Base-by-base conservation (phyloP, 139 green algal species). In the Chlorella sp. region DNA sequence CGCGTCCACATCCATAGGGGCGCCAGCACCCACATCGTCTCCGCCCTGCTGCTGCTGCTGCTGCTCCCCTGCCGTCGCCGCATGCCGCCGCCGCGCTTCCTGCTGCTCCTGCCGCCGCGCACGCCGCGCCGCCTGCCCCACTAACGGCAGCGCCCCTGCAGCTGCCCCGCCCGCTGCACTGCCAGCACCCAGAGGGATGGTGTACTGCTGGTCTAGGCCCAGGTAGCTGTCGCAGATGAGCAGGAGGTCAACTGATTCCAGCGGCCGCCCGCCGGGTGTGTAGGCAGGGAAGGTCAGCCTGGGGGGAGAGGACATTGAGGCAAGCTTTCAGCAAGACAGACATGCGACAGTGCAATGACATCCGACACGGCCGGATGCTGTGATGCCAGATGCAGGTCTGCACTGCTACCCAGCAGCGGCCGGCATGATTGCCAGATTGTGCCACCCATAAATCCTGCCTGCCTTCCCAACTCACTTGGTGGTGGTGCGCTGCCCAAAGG, bases 181-280 rank as follows among this genome's bases (percentile, higher is more conserved):
- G 77, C 77, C n/a, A 8, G 54, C 20, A 5, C 16, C 48, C 51
- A 87, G 36, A 40, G 76, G 68, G 67, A 92, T 74, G 41, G 26
- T 46, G 73, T 86, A 78, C 81, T 93, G 88, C 91, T 96, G 92
- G 69, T 98, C 96, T 36, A 98, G 85, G 1, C 96, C 95, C 1
- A 98, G 36, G 89, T 99, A 99, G 38, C 85, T 96, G 80, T 98
- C 96, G 16, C 91, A 96, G 56, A 99, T 82, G 6, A 98, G 81
- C 78, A 92, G 92, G 26, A 98, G 51, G 5, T 79, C 83, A 9
- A 93, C 83, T 3, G 51, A 74, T 14, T 46, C 34, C 80, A 93
- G 51, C 26, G 80, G 40, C 69, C 43, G 48, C 20, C 85, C 90
- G 28, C 88, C 68, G 28, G 68, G 82, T 51, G 84, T 85, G 14